These are phyloP conservation scores for Ganoderma lingzhi DNA, from an alignment of 1,284 basidiomycete genomes.

Conservation along the genomic window DNA sequence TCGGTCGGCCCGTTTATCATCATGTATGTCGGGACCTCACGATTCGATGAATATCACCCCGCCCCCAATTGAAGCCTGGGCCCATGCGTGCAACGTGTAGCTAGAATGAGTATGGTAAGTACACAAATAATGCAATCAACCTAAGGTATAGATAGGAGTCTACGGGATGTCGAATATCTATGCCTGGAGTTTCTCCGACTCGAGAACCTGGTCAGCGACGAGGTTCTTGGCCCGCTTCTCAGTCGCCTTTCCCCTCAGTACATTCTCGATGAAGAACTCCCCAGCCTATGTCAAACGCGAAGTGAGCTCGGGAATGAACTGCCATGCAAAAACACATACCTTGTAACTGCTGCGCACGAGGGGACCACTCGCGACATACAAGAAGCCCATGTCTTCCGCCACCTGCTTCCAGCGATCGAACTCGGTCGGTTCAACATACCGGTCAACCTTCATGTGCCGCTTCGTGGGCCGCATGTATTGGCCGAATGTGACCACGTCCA, in stretches of 20 bases:
- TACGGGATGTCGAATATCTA: neutral
- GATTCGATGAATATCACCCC: no score
- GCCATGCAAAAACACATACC: constrained; percentile 52
- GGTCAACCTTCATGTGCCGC: constrained; percentile 98
- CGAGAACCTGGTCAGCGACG: constrained; percentile 36
- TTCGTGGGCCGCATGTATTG: constrained; percentile 99
- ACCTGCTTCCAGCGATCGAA: constrained; percentile 92
- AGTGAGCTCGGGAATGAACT: neutral
- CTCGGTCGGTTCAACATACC: constrained; percentile 94
- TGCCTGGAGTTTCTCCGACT: constrained; percentile 16
- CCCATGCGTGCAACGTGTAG: neutral
- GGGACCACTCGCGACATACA: constrained; percentile 97
- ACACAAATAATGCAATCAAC: neutral
- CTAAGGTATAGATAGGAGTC: neutral
- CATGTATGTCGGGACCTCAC: no score
- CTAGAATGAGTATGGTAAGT: neutral
- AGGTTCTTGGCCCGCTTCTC: constrained; percentile 52
- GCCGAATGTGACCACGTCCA: constrained; percentile 99
- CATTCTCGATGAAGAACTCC: constrained; percentile 93
- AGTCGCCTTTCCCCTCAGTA: constrained; percentile 68
- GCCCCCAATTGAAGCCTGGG: no score
- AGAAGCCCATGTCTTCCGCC: constrained; percentile 94
- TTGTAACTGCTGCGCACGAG: constrained; percentile 97
- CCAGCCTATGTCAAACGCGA: constrained; percentile 66
- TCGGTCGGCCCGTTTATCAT: no score